Evolutionary conservation across 306 rosid genomes (phyloP), one percentile per base, ranked within the genome.

Genomic region (Prunus mume): DNA sequence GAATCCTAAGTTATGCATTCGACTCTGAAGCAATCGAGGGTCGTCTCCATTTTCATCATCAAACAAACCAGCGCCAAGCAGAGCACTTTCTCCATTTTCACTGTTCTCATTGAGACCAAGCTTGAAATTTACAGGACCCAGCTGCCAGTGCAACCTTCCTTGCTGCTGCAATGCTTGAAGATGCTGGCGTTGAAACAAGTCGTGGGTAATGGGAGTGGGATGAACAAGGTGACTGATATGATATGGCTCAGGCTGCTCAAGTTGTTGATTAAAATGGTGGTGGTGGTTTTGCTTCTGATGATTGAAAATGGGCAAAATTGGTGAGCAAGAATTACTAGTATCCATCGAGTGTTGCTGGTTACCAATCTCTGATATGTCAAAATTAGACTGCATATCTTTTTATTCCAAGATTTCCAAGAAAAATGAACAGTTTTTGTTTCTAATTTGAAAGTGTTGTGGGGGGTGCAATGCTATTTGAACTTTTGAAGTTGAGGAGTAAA

Each of bases 51-150:
- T 49, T 49, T 49, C 54, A 49, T 22, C 73, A 43, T 15, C 46
- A 7, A 76, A 32, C 14, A 38, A 38, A 7, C 19, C 43, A 56
- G 43, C 46, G 27, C 61, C 74, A 27, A 15, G 34, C 52, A 58
- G 22, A 74, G 46, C 61, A 17, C 27, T 15, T 25, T 61, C 75
- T 2, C 28, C 54, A 4, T 62, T 67, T 2, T 12, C 32, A 61
- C 45, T 60, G 34, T 50, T 78, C 63, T 78, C 71, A 61, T 51
- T 78, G 45, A 78, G 71, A 34, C 74, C 82, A 46, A 79, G 67
- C 78, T 72, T 79, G 82, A 79, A 79, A 56, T 57, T 79, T n/a
- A 73, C 43, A 3, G 76, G 81, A 19, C 56, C 24, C 45, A 25
- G 60, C 66, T 54, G 79, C 73, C 65, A 68, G 3, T 68, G 65